These are phyloP conservation scores for Monocercomonoides exilis DNA, from an alignment of 78 protist genomes.

Conservation along the genomic window DNA sequence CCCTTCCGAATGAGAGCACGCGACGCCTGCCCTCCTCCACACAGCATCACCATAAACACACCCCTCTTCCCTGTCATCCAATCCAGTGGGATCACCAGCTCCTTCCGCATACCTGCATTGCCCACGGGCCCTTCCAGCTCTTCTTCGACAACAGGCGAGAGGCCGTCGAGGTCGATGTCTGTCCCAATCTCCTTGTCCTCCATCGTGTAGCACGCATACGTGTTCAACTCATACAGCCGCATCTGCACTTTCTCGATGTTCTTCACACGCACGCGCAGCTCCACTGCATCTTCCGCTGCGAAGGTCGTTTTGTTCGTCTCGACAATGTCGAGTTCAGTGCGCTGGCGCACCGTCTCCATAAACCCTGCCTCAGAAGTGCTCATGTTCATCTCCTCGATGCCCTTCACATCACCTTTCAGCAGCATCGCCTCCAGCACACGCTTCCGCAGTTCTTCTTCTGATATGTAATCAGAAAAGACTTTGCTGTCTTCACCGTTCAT, in stretches of 20 bases:
- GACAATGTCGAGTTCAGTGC: not conserved
- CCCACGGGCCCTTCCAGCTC: not conserved
- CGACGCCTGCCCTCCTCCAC: not conserved
- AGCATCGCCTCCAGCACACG: no score
- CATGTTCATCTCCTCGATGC: no score
- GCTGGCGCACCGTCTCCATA: no score
- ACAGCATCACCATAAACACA: not conserved
- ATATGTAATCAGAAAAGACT: no score
- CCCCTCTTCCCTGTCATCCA: not conserved
- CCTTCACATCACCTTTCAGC: no score
- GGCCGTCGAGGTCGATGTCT: not conserved
- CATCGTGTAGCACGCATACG: not conserved
- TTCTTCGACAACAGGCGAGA: not conserved
- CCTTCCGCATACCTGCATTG: not conserved
- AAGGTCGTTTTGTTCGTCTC: not conserved
- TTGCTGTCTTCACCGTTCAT: no score
- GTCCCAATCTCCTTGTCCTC: not conserved
- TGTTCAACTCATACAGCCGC: not conserved
- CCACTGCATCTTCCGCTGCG: not conserved
- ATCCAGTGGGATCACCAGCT: not conserved
- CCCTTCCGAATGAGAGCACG: not conserved
- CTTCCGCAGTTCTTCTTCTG: no score
- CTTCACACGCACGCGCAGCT: not conserved
- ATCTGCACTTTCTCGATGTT: not conserved
- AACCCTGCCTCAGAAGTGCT: no score